These are phyloP conservation scores for Gonium pectorale DNA, from an alignment of 139 green algal genomes.

Conservation along the genomic window DNA sequence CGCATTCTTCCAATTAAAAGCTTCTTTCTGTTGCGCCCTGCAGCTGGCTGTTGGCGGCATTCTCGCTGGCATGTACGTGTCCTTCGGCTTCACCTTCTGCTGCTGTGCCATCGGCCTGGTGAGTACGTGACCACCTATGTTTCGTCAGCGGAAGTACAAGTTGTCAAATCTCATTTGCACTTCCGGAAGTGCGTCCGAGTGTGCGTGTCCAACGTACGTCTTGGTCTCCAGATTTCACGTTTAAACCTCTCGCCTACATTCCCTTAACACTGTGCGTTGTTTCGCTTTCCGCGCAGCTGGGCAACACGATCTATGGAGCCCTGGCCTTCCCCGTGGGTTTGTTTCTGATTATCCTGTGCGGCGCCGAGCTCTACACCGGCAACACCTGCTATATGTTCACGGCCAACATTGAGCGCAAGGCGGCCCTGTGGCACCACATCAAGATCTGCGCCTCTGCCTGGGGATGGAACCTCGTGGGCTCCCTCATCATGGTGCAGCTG, in stretches of 20 bases:
- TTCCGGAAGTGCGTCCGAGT: too few species aligned
- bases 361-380: constrained; percentile 90
- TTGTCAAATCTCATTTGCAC: too few species aligned
- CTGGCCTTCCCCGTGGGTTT: constrained; percentile 75
- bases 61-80: constrained; percentile 75
- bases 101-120: constrained; percentile 62
- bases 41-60: constrained; percentile 47
- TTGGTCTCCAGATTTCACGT: too few species aligned
- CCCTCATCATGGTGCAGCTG: constrained; percentile 60
- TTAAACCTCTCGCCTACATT: background rate
- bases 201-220: too few species aligned
- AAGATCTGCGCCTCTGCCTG: constrained; percentile 74
- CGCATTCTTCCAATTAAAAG: too few species aligned
- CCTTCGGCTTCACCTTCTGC: constrained; percentile 72
- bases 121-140: too few species aligned
- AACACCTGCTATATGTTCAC: constrained; percentile 80
- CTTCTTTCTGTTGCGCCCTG: too few species aligned
- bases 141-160: too few species aligned
- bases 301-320: constrained; percentile 48
- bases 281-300: constrained; percentile 56
- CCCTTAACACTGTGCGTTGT: background rate
- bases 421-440: constrained; percentile 31
- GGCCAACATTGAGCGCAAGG: constrained; percentile 69
- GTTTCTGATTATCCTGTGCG: constrained; percentile 68
- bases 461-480: constrained; percentile 84